Evolutionary conservation across 2,329 filamentous ascomycete species (phyloP).

Genomic region (Monosporascus sp.): DNA sequence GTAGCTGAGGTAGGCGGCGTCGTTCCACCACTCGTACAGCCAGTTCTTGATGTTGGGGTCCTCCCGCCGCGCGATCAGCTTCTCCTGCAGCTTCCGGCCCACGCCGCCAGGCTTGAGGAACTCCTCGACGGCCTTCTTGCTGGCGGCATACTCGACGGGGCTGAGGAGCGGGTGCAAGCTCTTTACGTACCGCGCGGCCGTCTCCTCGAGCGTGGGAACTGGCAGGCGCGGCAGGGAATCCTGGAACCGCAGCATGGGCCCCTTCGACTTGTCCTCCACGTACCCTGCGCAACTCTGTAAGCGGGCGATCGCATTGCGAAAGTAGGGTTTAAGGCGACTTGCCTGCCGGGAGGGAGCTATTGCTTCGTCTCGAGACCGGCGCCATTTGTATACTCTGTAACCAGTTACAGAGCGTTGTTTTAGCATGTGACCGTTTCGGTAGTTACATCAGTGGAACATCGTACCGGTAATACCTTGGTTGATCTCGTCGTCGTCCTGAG

Average conservation of each 20-base stretch:
- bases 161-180: slow-evolving; percentile 71
- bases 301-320: background rate
- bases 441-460: background rate
- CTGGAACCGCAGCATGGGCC: slow-evolving; percentile 77
- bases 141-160: slow-evolving; percentile 61
- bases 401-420: slow-evolving; percentile 6
- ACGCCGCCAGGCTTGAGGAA: slow-evolving; percentile 84
- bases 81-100: slow-evolving; percentile 81
- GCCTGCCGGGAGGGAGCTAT: slow-evolving; percentile 53
- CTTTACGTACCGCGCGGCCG: slow-evolving; percentile 73
- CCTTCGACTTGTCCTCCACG: slow-evolving; percentile 73
- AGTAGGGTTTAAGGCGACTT: slow-evolving; percentile 10
- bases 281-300: slow-evolving; percentile 52
- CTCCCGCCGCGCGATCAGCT: slow-evolving; percentile 72
- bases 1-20: slow-evolving; percentile 86
- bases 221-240: slow-evolving; percentile 77
- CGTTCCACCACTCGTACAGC: slow-evolving; percentile 98
- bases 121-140: slow-evolving; percentile 78
- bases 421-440: slow-evolving; percentile 2
- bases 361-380: slow-evolving; percentile 46
- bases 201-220: slow-evolving; percentile 78
- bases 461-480: slow-evolving; percentile 18
- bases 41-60: slow-evolving; percentile 85
- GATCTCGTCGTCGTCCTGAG: slow-evolving; percentile 23
- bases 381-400: slow-evolving; percentile 43